Base-by-base conservation (phyloP, 257 asterid species). In the Plantago elongata region DNA sequence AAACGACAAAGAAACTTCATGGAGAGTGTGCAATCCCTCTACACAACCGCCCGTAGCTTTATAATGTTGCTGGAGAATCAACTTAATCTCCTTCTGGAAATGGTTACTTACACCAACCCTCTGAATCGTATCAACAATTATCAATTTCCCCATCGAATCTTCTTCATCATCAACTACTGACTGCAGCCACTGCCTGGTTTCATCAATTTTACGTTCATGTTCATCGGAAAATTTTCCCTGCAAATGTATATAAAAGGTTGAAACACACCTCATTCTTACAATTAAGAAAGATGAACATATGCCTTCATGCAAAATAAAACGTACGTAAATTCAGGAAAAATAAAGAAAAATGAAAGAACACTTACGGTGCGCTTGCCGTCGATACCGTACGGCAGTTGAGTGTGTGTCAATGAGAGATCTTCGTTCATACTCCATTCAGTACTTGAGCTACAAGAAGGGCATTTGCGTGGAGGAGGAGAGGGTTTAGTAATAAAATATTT, bases 1-100 rank as follows among this genome's bases (percentile, higher is more conserved):
- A 57, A 82, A 82, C 60, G 57, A 72, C 13, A 82, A 81, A 5
- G 82, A 79, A 74, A 68, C 71, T 11, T 66, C 43, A 42, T 42
- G 46, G 14, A 69, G 74, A 9, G 58, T 51, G 45, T 55, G 45
- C 51, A 43, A 54, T 14, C 68, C 66, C 47, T 49, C 13, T 49
- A 48, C 49, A 34, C 43, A 18, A 62, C 43, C 38, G 15, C 63
- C 49, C 5, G 9, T 46, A 7, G 58, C 13, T 7, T 3, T 5
- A 38, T 73, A 69, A 16, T 55, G 50, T 43, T 50, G 60, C 43
- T 29, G 18, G 44, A 78, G 50, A 72, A 73, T 15, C 16, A 47
- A 54, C 59, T 57, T 54, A 11, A 78, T 71, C 48, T 81, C 74
- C 18, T 74, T 64, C 15, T 56, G 49, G 51, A 73, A 81, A n/a